Base-by-base conservation (phyloP, 1,139 yeast species). In the Blastobotrys capitulatus region DNA sequence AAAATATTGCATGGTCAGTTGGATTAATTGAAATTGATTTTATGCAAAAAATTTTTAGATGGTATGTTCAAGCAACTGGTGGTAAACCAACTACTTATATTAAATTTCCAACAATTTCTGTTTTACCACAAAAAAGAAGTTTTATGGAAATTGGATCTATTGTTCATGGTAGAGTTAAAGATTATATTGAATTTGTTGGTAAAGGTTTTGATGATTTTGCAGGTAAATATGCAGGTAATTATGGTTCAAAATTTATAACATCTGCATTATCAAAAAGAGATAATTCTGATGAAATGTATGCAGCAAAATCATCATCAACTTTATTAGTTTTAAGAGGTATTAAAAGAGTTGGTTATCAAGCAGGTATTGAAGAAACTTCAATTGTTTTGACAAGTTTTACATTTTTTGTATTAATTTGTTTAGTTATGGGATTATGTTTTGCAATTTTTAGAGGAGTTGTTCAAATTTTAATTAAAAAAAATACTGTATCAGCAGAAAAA, bases 21-120 rank as follows among this genome's bases (percentile, higher is more conserved):
- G 98, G 98, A 52, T 80, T 92, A 57, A 86, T 92, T 55, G 77
- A 77, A 54, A 80, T 82, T 15, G 70, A 69, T 7, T 88, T 90
- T 64, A 84, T 92, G 79, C 97, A 92, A 68, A 71, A 76, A 54
- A 87, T 90, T 55, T 86, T 94, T 59, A 76, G 86, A 62, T 92
- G 98, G 98, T 92, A 90, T 68, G 82, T 92, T 52, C 96, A 90
- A 69, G 75, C 97, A 16, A 92, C 98, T 1, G 97, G 97, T 39
- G 98, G 98, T 51, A 65, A 75, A 2, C 86, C 96, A 1, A 81
- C 96, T 3, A 84, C 87, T 42, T 78, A 86, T 45, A 67, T 86
- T 44, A 64, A 74, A 19, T 60, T 59, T 50, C 60, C 63, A 3
- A 66, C 72, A 22, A 63, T 75, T 60, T 79, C 96, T 2, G 80